Evolutionary conservation across 2,329 filamentous ascomycete species (phyloP).

Genomic region (Fusarium lyarnte): DNA sequence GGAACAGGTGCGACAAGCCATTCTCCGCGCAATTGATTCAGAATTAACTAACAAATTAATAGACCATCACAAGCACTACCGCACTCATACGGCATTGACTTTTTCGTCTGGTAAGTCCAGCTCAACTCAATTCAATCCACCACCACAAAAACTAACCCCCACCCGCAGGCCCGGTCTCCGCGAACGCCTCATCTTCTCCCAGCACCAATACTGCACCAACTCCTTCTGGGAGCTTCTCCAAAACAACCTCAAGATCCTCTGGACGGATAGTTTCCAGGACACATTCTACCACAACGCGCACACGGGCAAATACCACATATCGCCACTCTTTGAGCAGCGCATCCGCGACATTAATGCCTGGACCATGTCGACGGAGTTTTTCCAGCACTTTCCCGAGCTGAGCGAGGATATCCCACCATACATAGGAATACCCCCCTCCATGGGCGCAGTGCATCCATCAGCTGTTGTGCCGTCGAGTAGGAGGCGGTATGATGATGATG

Average conservation of each 20-base stretch:
- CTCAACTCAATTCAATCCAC: accelerated
- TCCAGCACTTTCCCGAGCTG: slow-evolving; percentile 42
- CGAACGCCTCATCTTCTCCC: slow-evolving; percentile 44
- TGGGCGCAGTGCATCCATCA: not conserved
- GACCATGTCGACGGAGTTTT: slow-evolving; percentile 44
- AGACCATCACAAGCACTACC: slow-evolving; percentile 44
- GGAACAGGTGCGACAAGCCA: slow-evolving; percentile 33
- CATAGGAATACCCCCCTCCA: not conserved
- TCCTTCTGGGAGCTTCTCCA: slow-evolving; percentile 43
- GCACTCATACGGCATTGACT: slow-evolving; percentile 46
- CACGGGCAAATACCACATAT: slow-evolving; percentile 40
- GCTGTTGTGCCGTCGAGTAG: not conserved
- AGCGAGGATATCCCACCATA: slow-evolving; percentile 45
- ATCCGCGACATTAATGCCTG: slow-evolving; percentile 43
- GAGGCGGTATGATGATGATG: not conserved
- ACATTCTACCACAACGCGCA: slow-evolving; percentile 39
- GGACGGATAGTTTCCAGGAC: slow-evolving; percentile 41
- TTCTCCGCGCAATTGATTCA: accelerated
- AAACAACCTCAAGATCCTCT: slow-evolving; percentile 36
- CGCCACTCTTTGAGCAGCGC: slow-evolving; percentile 38
- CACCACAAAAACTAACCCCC: not conserved
- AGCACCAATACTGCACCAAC: slow-evolving; percentile 46
- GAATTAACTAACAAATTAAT: slow-evolving; percentile 3
- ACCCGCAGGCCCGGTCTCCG: slow-evolving; percentile 41
- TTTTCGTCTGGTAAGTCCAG: slow-evolving; percentile 44